Conservation (phyloP, 441 rosid genomes). For the Pelargonium fulgidum region DNA sequence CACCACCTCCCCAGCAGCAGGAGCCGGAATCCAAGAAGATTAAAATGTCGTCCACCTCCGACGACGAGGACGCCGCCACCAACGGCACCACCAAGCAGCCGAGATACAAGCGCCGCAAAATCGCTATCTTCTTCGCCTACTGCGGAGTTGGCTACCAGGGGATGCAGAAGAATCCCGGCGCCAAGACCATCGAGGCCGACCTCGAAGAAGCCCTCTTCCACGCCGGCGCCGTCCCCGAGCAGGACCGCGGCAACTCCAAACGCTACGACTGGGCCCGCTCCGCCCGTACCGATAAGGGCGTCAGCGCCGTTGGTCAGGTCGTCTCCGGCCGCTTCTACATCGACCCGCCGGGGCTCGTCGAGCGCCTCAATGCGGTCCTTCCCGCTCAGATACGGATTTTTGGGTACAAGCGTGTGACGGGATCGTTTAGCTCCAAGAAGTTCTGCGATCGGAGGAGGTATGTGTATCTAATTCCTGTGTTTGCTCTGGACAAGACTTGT, state of each 20-base stretch:
- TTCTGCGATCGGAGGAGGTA: conserved; percentile 90
- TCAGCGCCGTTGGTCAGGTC: conserved; percentile 91
- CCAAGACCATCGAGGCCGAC: conserved; percentile 92
- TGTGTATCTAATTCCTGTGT: conserved; percentile 78
- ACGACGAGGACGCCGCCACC: conserved; percentile 32
- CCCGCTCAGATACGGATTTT: conserved; percentile 67
- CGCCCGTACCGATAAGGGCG: conserved; percentile 90
- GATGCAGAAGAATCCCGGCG: conserved; percentile 95
- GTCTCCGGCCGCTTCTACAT: conserved; percentile 81
- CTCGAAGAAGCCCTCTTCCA: conserved; percentile 85
- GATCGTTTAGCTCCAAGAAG: conserved; percentile 70
- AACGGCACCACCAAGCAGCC: conserved; percentile 27
- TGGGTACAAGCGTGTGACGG: conserved; percentile 69
- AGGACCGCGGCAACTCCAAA: conserved; percentile 61
- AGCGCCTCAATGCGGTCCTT: conserved; percentile 55
- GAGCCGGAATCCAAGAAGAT: conserved; percentile 57
- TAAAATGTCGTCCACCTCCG: conserved; percentile 47
- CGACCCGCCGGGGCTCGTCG: conserved; percentile 81
- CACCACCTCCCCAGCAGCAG: conserved; percentile 27
- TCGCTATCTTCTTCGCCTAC: conserved; percentile 81
- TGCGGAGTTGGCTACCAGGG: conserved; percentile 97
- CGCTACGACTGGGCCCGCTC: conserved; percentile 87
- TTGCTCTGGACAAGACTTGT: conserved; percentile 63
- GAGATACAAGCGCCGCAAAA: conserved; percentile 72
- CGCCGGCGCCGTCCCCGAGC: conserved; percentile 69